Evolutionary conservation across 257 asterid genomes (phyloP), one percentile per base, ranked within the genome.

Genomic region (Datura wrightii): DNA sequence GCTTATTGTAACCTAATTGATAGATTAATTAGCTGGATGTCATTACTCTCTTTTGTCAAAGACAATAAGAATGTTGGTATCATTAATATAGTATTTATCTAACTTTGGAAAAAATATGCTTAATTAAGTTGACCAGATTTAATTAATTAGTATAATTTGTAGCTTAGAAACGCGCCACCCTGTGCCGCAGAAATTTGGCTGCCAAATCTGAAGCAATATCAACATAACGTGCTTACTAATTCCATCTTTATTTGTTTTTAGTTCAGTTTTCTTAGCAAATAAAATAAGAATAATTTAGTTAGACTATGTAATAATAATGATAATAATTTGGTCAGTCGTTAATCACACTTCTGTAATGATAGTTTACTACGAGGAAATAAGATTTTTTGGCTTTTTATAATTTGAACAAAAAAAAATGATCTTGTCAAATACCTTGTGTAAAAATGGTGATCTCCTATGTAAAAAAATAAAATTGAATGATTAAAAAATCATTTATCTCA

Each of bases 151-250:
- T 6, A 14, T 66, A 41, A 41, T 41, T 74, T 71, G 5, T n/a
- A 44, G 31, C 55, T 39, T 41, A 41, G 54, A 70, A 67, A 70
- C 54, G 54, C 5, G 54, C 5, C 39, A 11, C 44, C 18, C 18
- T 44, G 37, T 44, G 82, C 63, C 63, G 82, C 34, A 78, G 31
- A 78, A 52, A 50, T 52, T 52, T 78, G 82, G 82, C 48, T 52
- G 82, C 82, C 63, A n/a, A 52, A 50, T 31, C 63, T 52, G 5
- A 52, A 62, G 37, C 82, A 24, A 24, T 24, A 37, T 39, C 56
- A 8, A 13, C 81, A 41, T 70, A 44, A 14, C 56, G 39, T 72
- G 50, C 59, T 62, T 62, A 6, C 72, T 67, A 67, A 42, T 67
- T 36, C 6, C 31, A 8, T 15, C 78, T 8, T 41, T 18, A 41